phyloP scores from a whole-genome alignment of 2,329 filamentous ascomycete species.

The Calycina herbarum region DNA sequence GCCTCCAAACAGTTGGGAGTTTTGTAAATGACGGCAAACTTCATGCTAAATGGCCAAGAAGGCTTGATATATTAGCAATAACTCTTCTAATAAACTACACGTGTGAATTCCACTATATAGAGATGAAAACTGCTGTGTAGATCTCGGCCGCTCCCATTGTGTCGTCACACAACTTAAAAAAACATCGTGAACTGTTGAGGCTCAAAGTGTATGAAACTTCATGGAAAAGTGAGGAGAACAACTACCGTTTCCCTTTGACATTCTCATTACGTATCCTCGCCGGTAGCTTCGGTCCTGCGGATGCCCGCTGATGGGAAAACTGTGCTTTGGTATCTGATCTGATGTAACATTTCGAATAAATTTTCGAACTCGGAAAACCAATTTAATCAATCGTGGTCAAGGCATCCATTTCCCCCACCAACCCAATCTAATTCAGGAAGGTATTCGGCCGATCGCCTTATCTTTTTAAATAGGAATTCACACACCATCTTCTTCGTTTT shows the following conservation, averaged over 20 bases:
- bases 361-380: neutral
- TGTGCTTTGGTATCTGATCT: slow-evolving; percentile 4
- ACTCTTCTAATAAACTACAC: slow-evolving; percentile 4
- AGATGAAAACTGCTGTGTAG: slow-evolving; percentile 5
- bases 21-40: neutral
- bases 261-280: slow-evolving; percentile 7
- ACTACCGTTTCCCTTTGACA: neutral
- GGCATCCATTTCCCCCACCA: neutral
- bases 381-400: slow-evolving; percentile 3
- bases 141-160: slow-evolving; percentile 5
- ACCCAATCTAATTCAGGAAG: neutral
- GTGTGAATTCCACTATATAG: slow-evolving; percentile 8
- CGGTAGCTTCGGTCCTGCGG: neutral
- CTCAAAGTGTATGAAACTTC: neutral
- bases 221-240: neutral
- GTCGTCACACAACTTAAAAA: neutral
- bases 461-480: slow-evolving; percentile 10
- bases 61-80: slow-evolving; percentile 12
- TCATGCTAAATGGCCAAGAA: slow-evolving; percentile 10
- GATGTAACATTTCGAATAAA: slow-evolving; percentile 11
- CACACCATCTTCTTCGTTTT: neutral
- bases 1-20: slow-evolving; percentile 12
- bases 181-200: slow-evolving; percentile 3
- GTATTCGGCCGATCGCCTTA: slow-evolving; percentile 1
- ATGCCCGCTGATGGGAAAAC: neutral